Base-by-base conservation (phyloP, 768 basidiomycete genomes). In the Dentipellis sp. region DNA sequence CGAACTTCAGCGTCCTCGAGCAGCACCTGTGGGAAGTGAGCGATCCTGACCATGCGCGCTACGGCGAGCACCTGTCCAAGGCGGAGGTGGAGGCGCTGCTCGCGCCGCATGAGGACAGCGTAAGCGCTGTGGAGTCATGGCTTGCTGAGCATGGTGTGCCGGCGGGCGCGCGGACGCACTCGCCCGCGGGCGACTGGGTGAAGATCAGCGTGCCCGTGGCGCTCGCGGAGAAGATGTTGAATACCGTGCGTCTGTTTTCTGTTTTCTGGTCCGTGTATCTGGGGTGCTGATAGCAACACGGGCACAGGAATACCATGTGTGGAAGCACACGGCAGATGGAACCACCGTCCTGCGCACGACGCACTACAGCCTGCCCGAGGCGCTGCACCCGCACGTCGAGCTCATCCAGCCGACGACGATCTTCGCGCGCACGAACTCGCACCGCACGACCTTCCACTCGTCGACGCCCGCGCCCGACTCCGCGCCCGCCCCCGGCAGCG, bases 171-270 rank as follows among this genome's bases (percentile, higher is more conserved):
- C 36, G 50, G 22, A 54, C 14, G 4, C 50, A 52, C 9, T 85
- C 86, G 10, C 75, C 83, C 2, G 84, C 86, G 0, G 75, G 78
- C 50, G 87, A 88, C 59, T 90, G 86, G 87, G 70, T 88, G 11
- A 80, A 74, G 6, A 65, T 87, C 40, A 78, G 67, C 11, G 69
- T 87, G 7, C 78, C 85, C 0, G 74, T 90, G 47, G 62, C 69
- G 36, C 59, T 81, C 22, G 86, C 81, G 0, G 87, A 90, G 67
- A 69, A 78, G 60, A 83, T 90, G 79, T 74, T 90, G n/a, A 71
- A 80, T 63, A 84, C 88, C 48, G 85, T 86, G 62, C 63, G 78
- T 38, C 23, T 7, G 37, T 14, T 36, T 11, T 38, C 23, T 7
- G 37, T 14, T 36, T 11, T 52, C 21, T 19, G 19, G 16, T 14